Evolutionary conservation across 306 rosid genomes (phyloP), one percentile per base, ranked within the genome.

Genomic region (Cyclanthera cordifolia): DNA sequence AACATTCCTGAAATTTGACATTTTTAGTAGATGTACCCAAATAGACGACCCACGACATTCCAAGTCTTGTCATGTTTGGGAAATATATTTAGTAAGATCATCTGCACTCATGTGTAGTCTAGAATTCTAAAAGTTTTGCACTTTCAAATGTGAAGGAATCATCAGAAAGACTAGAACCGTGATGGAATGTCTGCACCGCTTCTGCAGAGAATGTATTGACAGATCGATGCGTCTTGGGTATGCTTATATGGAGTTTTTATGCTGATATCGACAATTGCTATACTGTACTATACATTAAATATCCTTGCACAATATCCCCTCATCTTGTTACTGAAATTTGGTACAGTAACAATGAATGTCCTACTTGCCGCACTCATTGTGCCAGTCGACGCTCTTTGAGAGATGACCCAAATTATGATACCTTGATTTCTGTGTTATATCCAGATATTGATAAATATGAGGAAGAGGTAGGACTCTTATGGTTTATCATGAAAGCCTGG

Each of bases 101-200:
- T 47, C 39, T 66, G 16, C 1, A 23, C 24, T 54, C 54, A 24
- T 15, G 39, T 8, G 17, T 46, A 65, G 39, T 24, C 12, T 65
- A 24, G 55, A n/a, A 25, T 2, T 48, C 6, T 45, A 24, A 14
- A 16, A 15, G 6, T 45, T 24, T 8, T 46, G 5, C 41, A 47
- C 46, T 66, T 72, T 77, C 55, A 11, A 53, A 69, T 76, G 59
- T 78, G 73, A 51, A 91, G 97, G 97, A 65, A 86, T 91, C 74
- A 88, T 91, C 67, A 79, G 88, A 56, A 91, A 88, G 73, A 88
- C 96, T 73, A 81, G 88, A 79, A 85, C 89, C 4, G 91, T 91
- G 61, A 91, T 83, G 96, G 95, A 88, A 72, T 88, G 96, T 84
- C 74, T 91, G 76, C 97, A 88, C 75, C 94, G 96, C 72, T 91